Evolutionary conservation across 2,329 filamentous ascomycete species (phyloP).

Genomic region (Colletotrichum plurivorum): DNA sequence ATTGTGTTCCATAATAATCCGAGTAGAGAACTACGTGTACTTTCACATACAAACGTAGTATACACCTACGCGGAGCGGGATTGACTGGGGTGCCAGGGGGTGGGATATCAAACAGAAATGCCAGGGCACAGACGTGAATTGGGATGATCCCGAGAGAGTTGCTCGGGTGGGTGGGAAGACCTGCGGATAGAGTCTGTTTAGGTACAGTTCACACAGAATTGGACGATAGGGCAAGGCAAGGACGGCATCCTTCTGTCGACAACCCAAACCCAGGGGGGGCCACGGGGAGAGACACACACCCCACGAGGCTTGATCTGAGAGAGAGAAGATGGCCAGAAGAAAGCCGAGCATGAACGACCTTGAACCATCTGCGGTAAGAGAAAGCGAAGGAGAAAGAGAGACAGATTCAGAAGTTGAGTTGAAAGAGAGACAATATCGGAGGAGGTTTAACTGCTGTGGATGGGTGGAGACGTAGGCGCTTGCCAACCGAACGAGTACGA

Average conservation of each 20-base stretch:
- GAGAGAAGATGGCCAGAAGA: not conserved
- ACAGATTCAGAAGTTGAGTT: constrained; percentile 9
- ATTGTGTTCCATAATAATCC: not conserved
- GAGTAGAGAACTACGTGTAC: not conserved
- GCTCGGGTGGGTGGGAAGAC: constrained; percentile 5
- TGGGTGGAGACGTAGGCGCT: not conserved
- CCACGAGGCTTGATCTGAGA: not conserved
- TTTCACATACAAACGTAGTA: too few relatives aligned
- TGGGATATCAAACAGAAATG: constrained; percentile 26
- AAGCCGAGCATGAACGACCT: constrained; percentile 8
- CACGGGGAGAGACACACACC: too few relatives aligned
- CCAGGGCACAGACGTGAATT: constrained; percentile 31
- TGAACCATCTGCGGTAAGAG: constrained; percentile 14
- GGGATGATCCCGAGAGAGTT: constrained; percentile 27
- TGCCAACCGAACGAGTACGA: constrained; percentile 37
- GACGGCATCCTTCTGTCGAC: too few relatives aligned
- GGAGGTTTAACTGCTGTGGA: not conserved
- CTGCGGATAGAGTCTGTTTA: constrained; percentile 12
- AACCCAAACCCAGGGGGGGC: too few relatives aligned
- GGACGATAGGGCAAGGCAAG: constrained; percentile 1
- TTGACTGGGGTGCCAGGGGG: not conserved
- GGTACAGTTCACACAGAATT: constrained; percentile 1
- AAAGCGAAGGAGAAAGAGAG: constrained; percentile 34
- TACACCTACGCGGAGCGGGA: not conserved
- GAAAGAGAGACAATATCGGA: constrained; percentile 9